Conservation (phyloP, 345 rosid genomes). For the Lepidium aucheri region DNA sequence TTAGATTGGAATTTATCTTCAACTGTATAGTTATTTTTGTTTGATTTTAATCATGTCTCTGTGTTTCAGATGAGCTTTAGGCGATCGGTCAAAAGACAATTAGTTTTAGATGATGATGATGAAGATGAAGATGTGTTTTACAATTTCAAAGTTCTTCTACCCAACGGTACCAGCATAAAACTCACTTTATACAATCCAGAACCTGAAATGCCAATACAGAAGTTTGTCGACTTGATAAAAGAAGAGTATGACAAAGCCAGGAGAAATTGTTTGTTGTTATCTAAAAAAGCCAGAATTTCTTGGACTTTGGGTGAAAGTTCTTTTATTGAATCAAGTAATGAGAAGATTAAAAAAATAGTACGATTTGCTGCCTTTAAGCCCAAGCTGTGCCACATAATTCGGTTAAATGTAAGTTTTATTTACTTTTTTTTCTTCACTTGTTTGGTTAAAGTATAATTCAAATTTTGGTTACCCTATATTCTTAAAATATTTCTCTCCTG, state of each 20-base stretch:
- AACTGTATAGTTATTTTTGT: too few species aligned
- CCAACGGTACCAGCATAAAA: slow-evolving; percentile 36
- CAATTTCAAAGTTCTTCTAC: slow-evolving; percentile 49
- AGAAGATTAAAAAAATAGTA: slow-evolving; percentile 8
- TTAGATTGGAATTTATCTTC: too few species aligned
- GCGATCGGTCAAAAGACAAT: slow-evolving; percentile 15
- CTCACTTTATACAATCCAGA: slow-evolving; percentile 22
- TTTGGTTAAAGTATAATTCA: not conserved
- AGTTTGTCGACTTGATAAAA: slow-evolving; percentile 31
- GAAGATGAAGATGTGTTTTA: slow-evolving; percentile 5
- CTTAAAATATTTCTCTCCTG: not conserved
- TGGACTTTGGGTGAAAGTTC: slow-evolving; percentile 29
- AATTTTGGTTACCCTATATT: not conserved
- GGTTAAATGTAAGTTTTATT: slow-evolving; percentile 33
- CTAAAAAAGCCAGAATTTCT: slow-evolving; percentile 9
- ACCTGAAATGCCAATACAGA: slow-evolving; percentile 20
- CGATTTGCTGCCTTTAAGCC: slow-evolving; percentile 33
- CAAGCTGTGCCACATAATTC: slow-evolving; percentile 33
- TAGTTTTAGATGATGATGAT: slow-evolving; percentile 8
- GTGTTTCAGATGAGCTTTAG: slow-evolving; percentile 10
- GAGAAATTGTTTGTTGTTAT: not conserved
- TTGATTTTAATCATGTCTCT: not conserved
- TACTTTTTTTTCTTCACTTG: not conserved
- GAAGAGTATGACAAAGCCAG: slow-evolving; percentile 21
- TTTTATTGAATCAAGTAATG: slow-evolving; percentile 26